Base-by-base conservation (phyloP, 331 rosid species). In the Prunus yedoensis region DNA sequence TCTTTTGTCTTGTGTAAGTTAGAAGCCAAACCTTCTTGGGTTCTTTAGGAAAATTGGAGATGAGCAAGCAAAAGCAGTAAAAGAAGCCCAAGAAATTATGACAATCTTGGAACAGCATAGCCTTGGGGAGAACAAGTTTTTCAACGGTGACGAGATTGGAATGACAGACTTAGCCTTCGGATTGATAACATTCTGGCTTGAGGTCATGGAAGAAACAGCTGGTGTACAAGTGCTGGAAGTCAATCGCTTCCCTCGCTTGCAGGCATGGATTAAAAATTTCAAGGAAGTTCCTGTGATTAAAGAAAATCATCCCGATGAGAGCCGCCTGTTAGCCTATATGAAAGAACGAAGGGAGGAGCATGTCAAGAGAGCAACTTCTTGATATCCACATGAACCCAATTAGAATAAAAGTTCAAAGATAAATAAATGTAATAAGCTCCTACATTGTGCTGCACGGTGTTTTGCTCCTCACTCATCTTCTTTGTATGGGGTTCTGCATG, bases 151-250 rank as follows among this genome's bases (percentile, higher is more conserved):
- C 18, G 25, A 71, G 25, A 71, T 76, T 7, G 78, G 84, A 65
- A 70, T 76, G 84, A 23, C 53, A 13, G 84, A 81, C 69, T 32
- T 75, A 47, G 47, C 20, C 62, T 47, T 76, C 9, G 80, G 84
- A 54, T 70, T 68, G 77, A 27, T 76, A 12, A 69, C 84, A 18
- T 74, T 77, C 49, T 76, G 80, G 80, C 41, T 70, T 14, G 38
- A 47, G 47, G 18, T 25, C 56, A 71, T 56, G 54, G 74, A 75
- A 75, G 84, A 53, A 63, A 54, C 80, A 17, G 73, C 68, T 52
- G 84, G 84, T 21, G 84, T 75, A 1, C 62, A 81, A 76, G 69
- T 82, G 30, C 17, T 74, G n/a, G 77, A 78, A 38, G 28, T 50
- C 23, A 28, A 63, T 17, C 57, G 50, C 46, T 53, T 77, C 74